Evolutionary conservation across 331 rosid species (phyloP).

Genomic region (Quercus tomentella): DNA sequence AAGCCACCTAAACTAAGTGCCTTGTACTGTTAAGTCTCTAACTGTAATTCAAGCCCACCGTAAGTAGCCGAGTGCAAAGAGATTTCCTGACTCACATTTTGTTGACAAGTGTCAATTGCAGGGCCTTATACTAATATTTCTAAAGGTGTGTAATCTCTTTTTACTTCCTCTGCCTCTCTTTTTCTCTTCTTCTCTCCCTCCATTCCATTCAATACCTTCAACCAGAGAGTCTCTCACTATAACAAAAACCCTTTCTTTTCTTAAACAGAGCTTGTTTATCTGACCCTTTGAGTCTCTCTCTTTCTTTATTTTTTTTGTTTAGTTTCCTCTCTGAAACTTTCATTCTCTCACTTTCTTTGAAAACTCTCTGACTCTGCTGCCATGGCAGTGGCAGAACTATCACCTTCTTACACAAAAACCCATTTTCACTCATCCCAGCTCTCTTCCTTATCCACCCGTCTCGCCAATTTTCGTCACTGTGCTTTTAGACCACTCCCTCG

Average conservation of each 20-base stretch:
- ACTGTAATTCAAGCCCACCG: not conserved
- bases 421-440: constrained; percentile 43
- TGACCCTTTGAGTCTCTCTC: constrained; percentile 4
- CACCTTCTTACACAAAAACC: constrained; percentile 39
- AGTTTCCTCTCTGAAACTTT: not conserved
- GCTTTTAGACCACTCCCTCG: constrained; percentile 36
- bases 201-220: not conserved
- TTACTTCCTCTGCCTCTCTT: not conserved
- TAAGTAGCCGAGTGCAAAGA: not conserved
- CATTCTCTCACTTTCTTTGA: not conserved
- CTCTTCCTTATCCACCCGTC: constrained; percentile 43
- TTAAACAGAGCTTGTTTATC: not conserved
- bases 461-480: constrained; percentile 26
- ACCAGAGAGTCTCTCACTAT: constrained; percentile 3
- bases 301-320: not conserved
- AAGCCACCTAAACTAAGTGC: not conserved
- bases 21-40: not conserved
- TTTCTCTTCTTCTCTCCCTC: constrained; percentile 9
- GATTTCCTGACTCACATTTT: constrained; percentile 9
- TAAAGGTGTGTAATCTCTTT: not conserved
- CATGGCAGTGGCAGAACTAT: constrained; percentile 76
- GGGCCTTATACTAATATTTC: constrained; percentile 54
- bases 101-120: constrained; percentile 62
- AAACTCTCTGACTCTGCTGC: constrained; percentile 16
- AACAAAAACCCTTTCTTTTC: not conserved